Evolutionary conservation across 768 basidiomycete species (phyloP), one percentile per base, ranked within the genome.

Genomic region (Russula vinacea): DNA sequence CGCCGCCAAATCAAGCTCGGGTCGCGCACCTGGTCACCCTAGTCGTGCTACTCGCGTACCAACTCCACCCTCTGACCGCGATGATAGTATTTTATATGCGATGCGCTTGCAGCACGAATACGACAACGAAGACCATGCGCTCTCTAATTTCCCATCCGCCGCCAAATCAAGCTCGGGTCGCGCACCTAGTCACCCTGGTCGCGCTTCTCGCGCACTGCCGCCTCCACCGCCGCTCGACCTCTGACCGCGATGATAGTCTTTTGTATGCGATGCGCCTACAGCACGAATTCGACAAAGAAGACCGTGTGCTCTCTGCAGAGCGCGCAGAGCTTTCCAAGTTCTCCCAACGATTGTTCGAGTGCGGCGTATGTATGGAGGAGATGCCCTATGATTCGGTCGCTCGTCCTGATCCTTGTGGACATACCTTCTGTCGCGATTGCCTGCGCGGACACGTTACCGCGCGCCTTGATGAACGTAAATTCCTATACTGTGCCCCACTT

Each of bases 401-500:
- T 22, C 69, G 67, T n/a, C 68, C 84, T 17, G 76, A 73, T 10
- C 71, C 33, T 2, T 89, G 87, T 66, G 66, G 67, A 13, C 86
- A 89, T 68, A 65, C 64, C 17, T 81, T 83, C 70, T 89, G 88
- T 71, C 75, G 82, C 56, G 70, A 74, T 2, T 89, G 88, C 69
- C 65, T 87, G 55, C 74, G 71, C 59, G 66, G 64, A 5, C 79
- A 82, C 56, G 73, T 81, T 14, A 68, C 68, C 37, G 74, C 78
- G 7, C 81, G 80, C 71, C 75, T 88, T n/a, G 74, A 76, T 17
- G 83, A 84, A 40, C 78, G 78, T 58, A 78, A 78, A 11, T 87
- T 80, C 55, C 87, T 5, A 81, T 89, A 33, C 69, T 80, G 13
- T 89, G 87, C 71, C 88, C 87, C 1, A 68, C 79, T 35, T 89